phyloP scores from a whole-genome alignment of 2,329 filamentous ascomycete genomes.

The Dactylellina leptospora region DNA sequence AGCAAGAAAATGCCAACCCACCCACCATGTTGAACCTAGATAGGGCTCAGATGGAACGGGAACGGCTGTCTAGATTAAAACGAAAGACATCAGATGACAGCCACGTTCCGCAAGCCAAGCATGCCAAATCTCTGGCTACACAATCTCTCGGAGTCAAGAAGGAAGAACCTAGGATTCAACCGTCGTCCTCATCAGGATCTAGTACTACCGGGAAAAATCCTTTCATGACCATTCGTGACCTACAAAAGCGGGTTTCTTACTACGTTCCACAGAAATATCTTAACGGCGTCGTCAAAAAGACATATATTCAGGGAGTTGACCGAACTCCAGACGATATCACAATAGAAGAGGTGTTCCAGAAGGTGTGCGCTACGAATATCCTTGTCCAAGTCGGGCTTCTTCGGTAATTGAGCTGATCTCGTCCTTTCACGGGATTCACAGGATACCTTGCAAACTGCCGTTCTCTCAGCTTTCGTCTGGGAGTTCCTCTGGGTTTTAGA shows the following conservation, averaged over 20 bases:
- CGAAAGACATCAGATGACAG: conserved; percentile 34
- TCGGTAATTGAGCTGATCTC: conserved; percentile 15
- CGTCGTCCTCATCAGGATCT: conserved; percentile 44
- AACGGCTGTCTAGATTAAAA: conserved; percentile 74
- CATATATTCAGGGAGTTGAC: conserved; percentile 72
- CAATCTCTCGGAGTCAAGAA: conserved; percentile 24
- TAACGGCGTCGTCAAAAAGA: conserved; percentile 78
- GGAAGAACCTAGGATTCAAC: conserved; percentile 18
- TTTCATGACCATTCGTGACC: conserved; percentile 37
- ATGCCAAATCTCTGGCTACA: conserved; percentile 34
- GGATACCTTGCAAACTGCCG: conserved; percentile 74
- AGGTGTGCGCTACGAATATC: conserved; percentile 56
- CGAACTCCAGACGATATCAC: conserved; percentile 77
- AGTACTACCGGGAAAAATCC: conserved; percentile 47
- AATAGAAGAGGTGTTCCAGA: conserved; percentile 85
- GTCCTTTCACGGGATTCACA: conserved; percentile 24
- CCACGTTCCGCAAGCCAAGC: conserved; percentile 61
- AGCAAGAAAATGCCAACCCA: conserved; percentile 18
- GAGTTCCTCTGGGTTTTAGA: conserved; percentile 80
- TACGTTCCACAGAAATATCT: conserved; percentile 63
- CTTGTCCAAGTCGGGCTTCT: not conserved
- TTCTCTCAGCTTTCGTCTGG: conserved; percentile 88
- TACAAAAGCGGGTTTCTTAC: conserved; percentile 40
- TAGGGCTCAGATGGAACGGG: conserved; percentile 84
- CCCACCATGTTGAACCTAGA: conserved; percentile 66